Conservation (phyloP, 805 yeast species). For the Komagataella ulmi region DNA sequence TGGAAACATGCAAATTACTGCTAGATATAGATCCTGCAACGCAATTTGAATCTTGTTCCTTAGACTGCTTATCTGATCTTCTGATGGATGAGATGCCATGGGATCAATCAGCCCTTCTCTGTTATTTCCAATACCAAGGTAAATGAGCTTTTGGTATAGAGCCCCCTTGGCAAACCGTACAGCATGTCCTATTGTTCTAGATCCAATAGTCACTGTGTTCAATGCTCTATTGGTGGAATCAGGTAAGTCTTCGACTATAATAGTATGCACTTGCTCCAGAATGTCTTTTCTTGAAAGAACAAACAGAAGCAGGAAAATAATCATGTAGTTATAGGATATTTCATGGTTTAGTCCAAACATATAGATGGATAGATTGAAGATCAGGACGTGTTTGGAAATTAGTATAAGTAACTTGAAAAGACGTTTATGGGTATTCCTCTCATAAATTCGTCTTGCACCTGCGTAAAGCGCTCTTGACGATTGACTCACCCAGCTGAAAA, state of each 20-base stretch:
- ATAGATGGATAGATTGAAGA: not conserved
- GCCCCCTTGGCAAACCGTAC: not conserved
- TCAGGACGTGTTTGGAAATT: not conserved
- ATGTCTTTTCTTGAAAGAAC: not conserved
- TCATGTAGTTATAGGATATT: not conserved
- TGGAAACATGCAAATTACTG: slow-evolving; percentile 9
- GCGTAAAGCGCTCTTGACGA: not conserved
- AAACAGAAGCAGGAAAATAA: not conserved
- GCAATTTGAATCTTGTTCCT: not conserved
- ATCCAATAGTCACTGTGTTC: not conserved
- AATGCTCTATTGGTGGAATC: not conserved
- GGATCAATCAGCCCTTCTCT: not conserved
- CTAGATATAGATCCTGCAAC: slow-evolving; percentile 9
- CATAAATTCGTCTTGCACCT: not conserved
- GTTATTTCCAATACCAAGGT: not conserved
- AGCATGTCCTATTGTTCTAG: not conserved
- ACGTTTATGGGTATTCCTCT: not conserved
- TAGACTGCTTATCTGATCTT: not conserved
- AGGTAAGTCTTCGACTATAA: not conserved
- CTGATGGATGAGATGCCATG: not conserved
- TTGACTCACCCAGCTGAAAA: not conserved
- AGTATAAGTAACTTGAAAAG: not conserved
- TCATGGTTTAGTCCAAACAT: not conserved
- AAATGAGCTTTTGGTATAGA: not conserved
- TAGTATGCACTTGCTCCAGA: not conserved